These are phyloP conservation scores for Sugiyamaella floridensis DNA, from an alignment of 805 yeast species.

Conservation along the genomic window DNA sequence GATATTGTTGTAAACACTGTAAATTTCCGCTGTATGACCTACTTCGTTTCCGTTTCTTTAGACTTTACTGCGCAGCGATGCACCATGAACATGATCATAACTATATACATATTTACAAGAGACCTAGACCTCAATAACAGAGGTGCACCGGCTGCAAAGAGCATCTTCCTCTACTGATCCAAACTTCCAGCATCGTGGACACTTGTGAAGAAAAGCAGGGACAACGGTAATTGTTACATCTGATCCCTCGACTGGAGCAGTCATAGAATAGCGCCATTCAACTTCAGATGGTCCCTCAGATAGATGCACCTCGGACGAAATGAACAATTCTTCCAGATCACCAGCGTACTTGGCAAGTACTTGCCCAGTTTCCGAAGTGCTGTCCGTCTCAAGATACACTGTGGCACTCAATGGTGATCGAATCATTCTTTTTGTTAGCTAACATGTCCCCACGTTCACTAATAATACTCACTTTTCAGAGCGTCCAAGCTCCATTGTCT, in stretches of 20 bases:
- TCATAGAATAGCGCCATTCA: slow-evolving; percentile 28
- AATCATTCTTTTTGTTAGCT: slow-evolving; percentile 12
- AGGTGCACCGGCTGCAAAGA: slow-evolving; percentile 63
- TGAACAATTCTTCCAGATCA: slow-evolving; percentile 51
- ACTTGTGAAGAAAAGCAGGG: slow-evolving; percentile 48
- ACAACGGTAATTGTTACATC: slow-evolving; percentile 35
- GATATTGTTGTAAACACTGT: too few relatives aligned
- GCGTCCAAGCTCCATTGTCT: slow-evolving; percentile 51
- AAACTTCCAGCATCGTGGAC: slow-evolving; percentile 94
- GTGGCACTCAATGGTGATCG: slow-evolving; percentile 52
- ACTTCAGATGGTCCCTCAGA: slow-evolving; percentile 18
- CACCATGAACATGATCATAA: not conserved
- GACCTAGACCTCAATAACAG: not conserved
- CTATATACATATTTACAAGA: not conserved
- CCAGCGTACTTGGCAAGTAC: slow-evolving; percentile 27
- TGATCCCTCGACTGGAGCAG: slow-evolving; percentile 28
- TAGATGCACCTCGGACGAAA: slow-evolving; percentile 55
- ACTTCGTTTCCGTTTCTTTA: too few relatives aligned
- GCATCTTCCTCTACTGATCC: slow-evolving; percentile 44
- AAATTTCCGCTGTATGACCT: too few relatives aligned
- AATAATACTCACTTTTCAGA: slow-evolving; percentile 35
- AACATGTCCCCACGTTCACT: not conserved
- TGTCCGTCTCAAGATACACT: slow-evolving; percentile 31
- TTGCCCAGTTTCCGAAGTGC: slow-evolving; percentile 10
- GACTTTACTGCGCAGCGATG: too few relatives aligned